Evolutionary conservation across 768 basidiomycete species (phyloP), one percentile per base, ranked within the genome.

Genomic region (Tylopilus sp.): DNA sequence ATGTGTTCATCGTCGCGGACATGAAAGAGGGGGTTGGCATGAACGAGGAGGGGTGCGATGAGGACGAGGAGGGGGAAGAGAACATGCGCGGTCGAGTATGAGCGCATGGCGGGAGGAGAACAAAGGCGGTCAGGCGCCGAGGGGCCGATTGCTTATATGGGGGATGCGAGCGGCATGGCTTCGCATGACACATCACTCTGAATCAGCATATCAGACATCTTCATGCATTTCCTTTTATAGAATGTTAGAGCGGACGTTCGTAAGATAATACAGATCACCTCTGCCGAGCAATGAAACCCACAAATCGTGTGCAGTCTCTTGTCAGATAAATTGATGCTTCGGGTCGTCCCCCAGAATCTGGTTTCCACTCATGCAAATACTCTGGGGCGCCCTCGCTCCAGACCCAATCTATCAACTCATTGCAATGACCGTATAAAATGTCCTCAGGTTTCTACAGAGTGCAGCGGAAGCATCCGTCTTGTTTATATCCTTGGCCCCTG

Each of bases 401-500:
- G 3, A 17, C 33, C 13, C 17, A 35, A 5, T 17, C 13, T 6
- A 1, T 17, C 15, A 13, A 17, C 33, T 35, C 33, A 35, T 35
- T 17, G 15, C 28, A 23, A 8, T 23, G n/a, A 20, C 70, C 1
- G 82, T 79, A 3, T 72, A 71, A 45, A 80, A 73, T 28, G 78
- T 85, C 17, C 66, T 88, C 53, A 77, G 85, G 9, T 88, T 89
- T 62, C 77, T 88, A 48, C 85, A 86, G 66, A 88, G 83, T 21
- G 72, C 87, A 50, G 79, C 81, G 7, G 87, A 89, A 66, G 79
- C 85, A 0, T 86, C 85, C 8, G 89, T 86, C 2, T 90, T 64
- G 84, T 84, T 56, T 85, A 85, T 59, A 72, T 87, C 55, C 79
- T 88, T 17, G 85, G 86, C 56, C 18, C 40, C 18, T 21, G 42